Base-by-base conservation (phyloP, 1,284 basidiomycete genomes). In the Chiua sp. region DNA sequence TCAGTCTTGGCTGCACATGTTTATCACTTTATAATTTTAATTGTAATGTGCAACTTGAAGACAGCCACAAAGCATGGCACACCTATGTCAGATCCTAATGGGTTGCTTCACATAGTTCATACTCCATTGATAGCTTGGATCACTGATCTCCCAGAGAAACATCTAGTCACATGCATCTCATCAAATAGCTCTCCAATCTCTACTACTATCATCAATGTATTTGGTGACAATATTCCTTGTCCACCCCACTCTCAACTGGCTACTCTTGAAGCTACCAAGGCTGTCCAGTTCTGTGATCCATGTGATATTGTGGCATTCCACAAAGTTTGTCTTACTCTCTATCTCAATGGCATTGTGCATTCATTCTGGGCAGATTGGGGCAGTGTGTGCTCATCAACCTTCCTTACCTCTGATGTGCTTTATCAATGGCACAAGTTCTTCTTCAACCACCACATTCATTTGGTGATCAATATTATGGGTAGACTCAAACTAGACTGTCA, bases 321-420 rank as follows among this genome's bases (percentile, higher is more conserved):
- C 30, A 65, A 48, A 10, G 20, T 55, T 13, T 55, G 53, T 12
- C 53, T 47, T 30, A n/a, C 1, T 2, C 15, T 20, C 4, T 28
- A 33, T n/a, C 47, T 65, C 1, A 67, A 59, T 28, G 49, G 56
- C 7, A 32, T 67, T 11, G 13, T 37, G 11, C 13, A 11, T 0
- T 61, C 52, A 3, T 67, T 66, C 13, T 67, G 67, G 61, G 7
- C 4, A 0, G 37, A 64, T 16, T 67, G 59, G 62, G 63, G 55
- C 1, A 13, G 47, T 23, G 54, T 59, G 1, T 63, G 57, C 22
- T 62, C 56, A 0, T 68, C 48, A 0, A 1, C 2, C 2, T 68
- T 67, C 42, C 60, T 67, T 28, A 66, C 46, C 0, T 59, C 55
- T 0, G 59, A 67, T n/a, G n/a, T n/a, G n/a, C n/a, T n/a, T n/a